Evolutionary conservation across 257 asterid species (phyloP), one percentile per base, ranked within the genome.

Genomic region (Solanum sejunctum): DNA sequence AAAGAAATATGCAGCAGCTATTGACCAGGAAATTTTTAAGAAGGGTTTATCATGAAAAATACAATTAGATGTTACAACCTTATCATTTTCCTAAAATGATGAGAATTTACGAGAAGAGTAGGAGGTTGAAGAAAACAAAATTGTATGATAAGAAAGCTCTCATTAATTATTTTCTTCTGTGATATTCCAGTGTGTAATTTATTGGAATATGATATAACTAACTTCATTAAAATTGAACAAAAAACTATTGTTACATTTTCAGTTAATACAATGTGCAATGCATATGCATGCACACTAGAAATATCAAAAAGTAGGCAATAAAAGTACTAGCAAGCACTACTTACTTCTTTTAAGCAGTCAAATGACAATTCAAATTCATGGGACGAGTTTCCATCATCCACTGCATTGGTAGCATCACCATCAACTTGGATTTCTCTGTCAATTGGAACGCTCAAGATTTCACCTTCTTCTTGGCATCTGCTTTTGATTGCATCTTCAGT

Each of bases 381-480:
- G 21, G 86, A 64, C 84, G 83, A 71, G 52, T n/a, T 86, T 86
- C 91, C 93, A 84, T 88, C 90, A 83, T 80, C 60, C 45, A 80
- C 88, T 80, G 73, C 88, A 61, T 85, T 92, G 83, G 87, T 84
- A 66, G 64, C 43, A 43, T 86, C 89, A 82, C 87, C 90, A 81
- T 78, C 66, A 17, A 75, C 71, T 81, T 72, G 83, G 61, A 71
- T 57, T 87, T 90, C 91, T 88, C 85, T 88, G 84, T 58, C 64
- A 8, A 43, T n/a, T 83, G 85, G 80, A 80, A 51, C 54, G 72
- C 66, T 69, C 26, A 71, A 60, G 17, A 78, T 83, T 41, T 81
- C 88, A 81, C 87, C 89, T 86, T 86, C 92, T 88, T 88, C 92
- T 72, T 49, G 87, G 75, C 84, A 71, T 75, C 72, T 54, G 54